Conservation (phyloP, 1,284 basidiomycete genomes). For the Gymnopus androsaceus region DNA sequence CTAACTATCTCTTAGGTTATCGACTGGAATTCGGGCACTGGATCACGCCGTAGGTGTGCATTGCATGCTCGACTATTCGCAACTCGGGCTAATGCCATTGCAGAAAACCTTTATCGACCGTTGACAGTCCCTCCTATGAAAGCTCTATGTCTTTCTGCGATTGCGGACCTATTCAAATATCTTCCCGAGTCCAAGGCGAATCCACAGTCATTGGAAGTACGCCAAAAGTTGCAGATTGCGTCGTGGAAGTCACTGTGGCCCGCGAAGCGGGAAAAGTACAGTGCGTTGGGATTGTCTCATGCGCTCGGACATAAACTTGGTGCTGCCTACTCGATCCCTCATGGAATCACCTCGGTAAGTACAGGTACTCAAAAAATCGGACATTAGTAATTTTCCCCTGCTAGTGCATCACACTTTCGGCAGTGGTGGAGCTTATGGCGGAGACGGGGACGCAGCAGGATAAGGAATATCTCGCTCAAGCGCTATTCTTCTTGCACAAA, state of each 20-base stretch:
- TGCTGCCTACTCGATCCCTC: slow-evolving; percentile 74
- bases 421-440: slow-evolving; percentile 61
- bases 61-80: background rate
- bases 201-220: slow-evolving; percentile 54
- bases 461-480: slow-evolving; percentile 56
- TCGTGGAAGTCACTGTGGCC: slow-evolving; percentile 84
- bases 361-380: background rate
- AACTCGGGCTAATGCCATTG: background rate
- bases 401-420: slow-evolving; percentile 75
- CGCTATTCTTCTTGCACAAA: slow-evolving; percentile 57
- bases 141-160: slow-evolving; percentile 63
- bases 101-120: slow-evolving; percentile 72
- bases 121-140: slow-evolving; percentile 60
- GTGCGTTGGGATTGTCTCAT: slow-evolving; percentile 74
- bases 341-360: slow-evolving; percentile 79
- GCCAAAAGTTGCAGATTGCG: slow-evolving; percentile 74
- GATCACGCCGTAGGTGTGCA: slow-evolving; percentile 75
- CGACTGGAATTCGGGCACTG: slow-evolving; percentile 73
- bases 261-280: slow-evolving; percentile 52
- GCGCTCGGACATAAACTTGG: slow-evolving; percentile 76
- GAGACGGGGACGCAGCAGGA: slow-evolving; percentile 55
- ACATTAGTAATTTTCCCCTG: background rate
- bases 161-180: slow-evolving; percentile 74
- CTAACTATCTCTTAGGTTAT: slow-evolving; percentile 52
- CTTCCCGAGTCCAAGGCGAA: slow-evolving; percentile 66